Evolutionary conservation across 2,329 filamentous ascomycete species (phyloP).

Genomic region (Xylariaceae sp.): DNA sequence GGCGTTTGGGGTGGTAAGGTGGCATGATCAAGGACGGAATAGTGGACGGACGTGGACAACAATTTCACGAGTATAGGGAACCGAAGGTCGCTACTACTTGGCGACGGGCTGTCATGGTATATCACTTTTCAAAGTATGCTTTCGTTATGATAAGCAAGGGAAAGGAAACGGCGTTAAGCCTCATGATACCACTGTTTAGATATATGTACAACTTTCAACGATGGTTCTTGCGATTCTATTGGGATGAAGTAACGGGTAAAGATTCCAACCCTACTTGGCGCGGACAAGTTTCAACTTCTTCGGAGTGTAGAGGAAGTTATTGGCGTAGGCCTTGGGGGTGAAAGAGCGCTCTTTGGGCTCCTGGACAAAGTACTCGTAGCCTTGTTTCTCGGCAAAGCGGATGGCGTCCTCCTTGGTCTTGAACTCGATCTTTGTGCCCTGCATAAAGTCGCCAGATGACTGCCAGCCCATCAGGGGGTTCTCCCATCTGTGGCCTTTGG

Average conservation of each 20-base stretch:
- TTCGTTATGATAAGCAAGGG: not conserved
- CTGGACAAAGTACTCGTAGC: constrained; percentile 98
- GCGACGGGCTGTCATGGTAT: no score
- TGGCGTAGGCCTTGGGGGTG: constrained; percentile 89
- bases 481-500: constrained; percentile 95
- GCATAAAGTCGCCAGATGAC: constrained; percentile 91
- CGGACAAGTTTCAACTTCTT: constrained; percentile 85
- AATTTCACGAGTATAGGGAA: no score
- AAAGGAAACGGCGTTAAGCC: not conserved
- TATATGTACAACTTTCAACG: constrained; percentile 20
- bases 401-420: constrained; percentile 93
- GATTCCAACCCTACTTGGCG: constrained; percentile 60
- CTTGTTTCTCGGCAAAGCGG: constrained; percentile 94
- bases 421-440: constrained; percentile 89
- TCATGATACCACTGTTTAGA: constrained; percentile 19
- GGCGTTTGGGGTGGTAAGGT: no score
- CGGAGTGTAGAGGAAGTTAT: constrained; percentile 86
- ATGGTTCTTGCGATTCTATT: constrained; percentile 2
- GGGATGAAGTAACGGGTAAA: not conserved
- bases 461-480: constrained; percentile 99
- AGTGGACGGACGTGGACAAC: no score
- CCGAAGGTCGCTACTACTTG: no score
- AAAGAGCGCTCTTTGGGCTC: constrained; percentile 89
- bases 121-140: no score
- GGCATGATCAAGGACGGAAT: no score